Evolutionary conservation across 139 green algal genomes (phyloP), one percentile per base, ranked within the genome.

Genomic region (Haematococcus lacustris): DNA sequence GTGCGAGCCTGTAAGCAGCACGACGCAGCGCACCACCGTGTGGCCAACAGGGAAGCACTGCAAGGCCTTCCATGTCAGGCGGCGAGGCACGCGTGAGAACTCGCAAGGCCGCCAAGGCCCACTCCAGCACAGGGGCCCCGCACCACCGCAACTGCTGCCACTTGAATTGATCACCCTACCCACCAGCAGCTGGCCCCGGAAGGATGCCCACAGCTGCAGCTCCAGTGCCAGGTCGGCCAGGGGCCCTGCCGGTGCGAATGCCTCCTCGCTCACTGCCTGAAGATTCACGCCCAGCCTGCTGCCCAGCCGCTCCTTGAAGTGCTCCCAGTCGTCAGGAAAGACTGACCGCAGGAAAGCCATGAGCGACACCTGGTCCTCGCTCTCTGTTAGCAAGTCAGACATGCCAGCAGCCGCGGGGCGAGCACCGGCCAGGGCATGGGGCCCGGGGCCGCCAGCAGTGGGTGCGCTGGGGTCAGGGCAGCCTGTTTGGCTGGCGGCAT

Each of bases 171-270:
- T 35, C 25, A 32, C 28, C 57, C 28, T 9, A 34, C 57, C 25
- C 26, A 68, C 34, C 66, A 97, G 86, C 69, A 94, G 86, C 82
- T 97, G 91, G 28, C 89, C 89, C 5, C 91, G 77, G 71, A 91
- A 86, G 6, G 82, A 91, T 34, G 91, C 92, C 91, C 91, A 97
- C 74, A 92, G 71, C 74, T 83, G 74, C 65, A 83, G 69, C 68
- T 86, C 83, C 40, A 80, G 30, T 0, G 57, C 26, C 38, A 73
- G 40, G 6, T 80, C 74, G 66, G 66, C 51, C 38, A 64, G 40
- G 50, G 28, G 40, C 62, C 69, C 33, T 25, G 13, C 66, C 67
- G 34, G 41, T 30, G 57, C 61, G 51, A 85, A 85, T 67, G 79
- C 79, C 34, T 73, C 50, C 71, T 85, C 79, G 4, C 68, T 75